Base-by-base conservation (phyloP, 441 rosid genomes). In the Aquilaria agallochum region DNA sequence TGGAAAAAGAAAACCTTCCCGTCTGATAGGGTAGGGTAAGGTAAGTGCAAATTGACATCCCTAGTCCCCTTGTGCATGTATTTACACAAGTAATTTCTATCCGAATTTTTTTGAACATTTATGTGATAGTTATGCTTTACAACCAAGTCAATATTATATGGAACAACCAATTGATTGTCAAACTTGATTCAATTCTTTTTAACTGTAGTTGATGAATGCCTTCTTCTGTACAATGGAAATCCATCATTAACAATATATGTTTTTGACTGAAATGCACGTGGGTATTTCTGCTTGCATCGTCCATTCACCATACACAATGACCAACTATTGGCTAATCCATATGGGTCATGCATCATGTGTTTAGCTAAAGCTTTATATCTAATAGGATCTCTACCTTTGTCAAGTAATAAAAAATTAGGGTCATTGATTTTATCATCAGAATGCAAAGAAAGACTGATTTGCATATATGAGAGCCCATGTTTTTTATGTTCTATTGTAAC, bases 331-430 rank as follows among this genome's bases (percentile, higher is more conserved):
- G 4, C 0, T 5, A 3, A 2, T 0, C 68, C 59, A 44, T 71
- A 77, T 9, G 73, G 69, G 0, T 59, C 70, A 36, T 65, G 70
- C 1, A 62, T 44, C 74, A 71, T 71, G 11, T 54, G 60, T 15
- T 61, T 31, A 0, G 46, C 2, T 2, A 63, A 58, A 5, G 12
- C 50, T 2, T 10, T 31, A 46, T 33, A 63, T 0, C 40, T 59
- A 7, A 6, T 6, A 0, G 42, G 33, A 51, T 67, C 62, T 2
- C 0, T 0, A 0, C 0, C 0, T 0, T 32, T 10, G 5, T 63
- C 5, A 3, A 52, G 73, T 0, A 73, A 13, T 0, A 71, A 56
- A 1, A 45, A 32, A 0, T 8, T 3, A 0, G 55, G 5, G 0
- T 48, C 13, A 1, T 7, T 4, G 0, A 8, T 0, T 3, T 65